These are phyloP conservation scores for Arctostaphylos glauca DNA, from an alignment of 148 eudicot species.

Conservation along the genomic window DNA sequence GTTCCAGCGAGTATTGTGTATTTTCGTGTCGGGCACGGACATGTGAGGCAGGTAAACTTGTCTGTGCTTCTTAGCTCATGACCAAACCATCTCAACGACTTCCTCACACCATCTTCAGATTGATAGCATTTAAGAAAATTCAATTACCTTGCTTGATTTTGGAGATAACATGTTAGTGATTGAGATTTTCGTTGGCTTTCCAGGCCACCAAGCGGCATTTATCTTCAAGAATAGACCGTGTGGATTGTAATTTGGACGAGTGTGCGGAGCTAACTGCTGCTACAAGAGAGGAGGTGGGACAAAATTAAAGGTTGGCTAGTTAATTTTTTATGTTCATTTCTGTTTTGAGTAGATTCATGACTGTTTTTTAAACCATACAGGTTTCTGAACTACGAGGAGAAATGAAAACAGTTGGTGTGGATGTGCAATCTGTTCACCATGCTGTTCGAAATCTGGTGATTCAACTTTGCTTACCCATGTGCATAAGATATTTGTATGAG, in stretches of 20 bases:
- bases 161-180: background rate
- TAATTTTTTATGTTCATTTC: background rate
- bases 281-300: slow-evolving; percentile 50
- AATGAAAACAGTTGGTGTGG: slow-evolving; percentile 33
- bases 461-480: slow-evolving; percentile 9
- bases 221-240: slow-evolving; percentile 50
- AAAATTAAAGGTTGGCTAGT: slow-evolving; percentile 14
- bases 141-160: background rate
- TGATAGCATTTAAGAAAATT: background rate
- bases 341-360: background rate
- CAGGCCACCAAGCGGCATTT: slow-evolving; percentile 52
- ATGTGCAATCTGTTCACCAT: slow-evolving; percentile 41
- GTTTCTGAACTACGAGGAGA: slow-evolving; percentile 52
- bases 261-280: slow-evolving; percentile 36
- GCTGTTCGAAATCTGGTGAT: slow-evolving; percentile 54
- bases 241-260: slow-evolving; percentile 49
- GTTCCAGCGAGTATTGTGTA: too few relatives aligned
- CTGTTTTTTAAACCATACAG: slow-evolving; percentile 18
- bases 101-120: too few relatives aligned
- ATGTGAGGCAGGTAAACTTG: too few relatives aligned
- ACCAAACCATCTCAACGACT: too few relatives aligned
- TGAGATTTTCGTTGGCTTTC: slow-evolving; percentile 11
- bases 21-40: too few relatives aligned
- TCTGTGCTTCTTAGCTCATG: too few relatives aligned
- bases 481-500: background rate